Evolutionary conservation across 352 stramenopile species (phyloP).

Genomic region (Phytophthora chlamydospora): DNA sequence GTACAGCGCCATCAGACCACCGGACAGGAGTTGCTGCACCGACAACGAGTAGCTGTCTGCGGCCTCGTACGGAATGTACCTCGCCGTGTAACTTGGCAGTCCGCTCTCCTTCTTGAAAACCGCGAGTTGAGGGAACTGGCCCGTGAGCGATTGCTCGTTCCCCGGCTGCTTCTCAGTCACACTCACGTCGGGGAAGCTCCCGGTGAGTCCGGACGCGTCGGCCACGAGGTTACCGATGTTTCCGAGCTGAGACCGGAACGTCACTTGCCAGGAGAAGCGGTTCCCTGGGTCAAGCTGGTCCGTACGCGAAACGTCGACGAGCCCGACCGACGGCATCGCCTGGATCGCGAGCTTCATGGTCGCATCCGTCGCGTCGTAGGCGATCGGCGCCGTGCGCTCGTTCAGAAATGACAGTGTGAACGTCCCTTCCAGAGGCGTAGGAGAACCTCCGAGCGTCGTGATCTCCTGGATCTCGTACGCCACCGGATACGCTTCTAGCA

Average conservation of each 20-base stretch:
- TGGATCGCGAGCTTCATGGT: constrained; percentile 92
- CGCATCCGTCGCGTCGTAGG: constrained; percentile 86
- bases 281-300: constrained; percentile 78
- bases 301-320: constrained; percentile 89
- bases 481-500: constrained; percentile 87
- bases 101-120: constrained; percentile 94
- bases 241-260: constrained; percentile 90
- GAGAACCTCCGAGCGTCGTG: constrained; percentile 87
- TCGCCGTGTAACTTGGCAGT: constrained; percentile 91
- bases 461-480: constrained; percentile 96
- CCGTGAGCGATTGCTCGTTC: constrained; percentile 73
- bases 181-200: constrained; percentile 52
- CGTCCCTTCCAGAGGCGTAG: constrained; percentile 92
- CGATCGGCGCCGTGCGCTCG: constrained; percentile 78
- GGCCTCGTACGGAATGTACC: constrained; percentile 81
- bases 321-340: constrained; percentile 81
- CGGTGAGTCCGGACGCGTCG: constrained; percentile 55
- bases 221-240: constrained; percentile 73
- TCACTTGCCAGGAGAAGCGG: constrained; percentile 93
- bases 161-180: constrained; percentile 78
- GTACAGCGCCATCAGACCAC: constrained; percentile 91
- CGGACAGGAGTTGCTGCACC: constrained; percentile 91
- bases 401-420: constrained; percentile 89
- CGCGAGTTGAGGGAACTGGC: constrained; percentile 64
- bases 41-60: constrained; percentile 87